These are phyloP conservation scores for Claviceps digitariae DNA, from an alignment of 2,329 filamentous ascomycete genomes.

Conservation along the genomic window DNA sequence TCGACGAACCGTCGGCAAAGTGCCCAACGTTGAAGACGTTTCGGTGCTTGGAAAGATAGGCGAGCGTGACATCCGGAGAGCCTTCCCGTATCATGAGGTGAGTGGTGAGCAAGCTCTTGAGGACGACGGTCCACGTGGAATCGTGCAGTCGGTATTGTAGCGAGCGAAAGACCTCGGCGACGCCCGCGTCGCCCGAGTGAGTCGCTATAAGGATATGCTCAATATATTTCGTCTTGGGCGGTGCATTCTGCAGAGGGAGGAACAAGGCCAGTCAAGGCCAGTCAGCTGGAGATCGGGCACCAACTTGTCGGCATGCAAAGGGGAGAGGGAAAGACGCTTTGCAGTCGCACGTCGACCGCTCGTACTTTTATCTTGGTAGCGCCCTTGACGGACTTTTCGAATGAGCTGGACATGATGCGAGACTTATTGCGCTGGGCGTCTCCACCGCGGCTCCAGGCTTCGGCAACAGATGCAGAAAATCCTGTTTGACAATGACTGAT, in stretches of 20 bases:
- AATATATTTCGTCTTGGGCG: slow-evolving; percentile 98
- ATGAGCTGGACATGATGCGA: slow-evolving; percentile 61
- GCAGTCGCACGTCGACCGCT: background rate
- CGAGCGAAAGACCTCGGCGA: slow-evolving; percentile 89
- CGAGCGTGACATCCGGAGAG: slow-evolving; percentile 73
- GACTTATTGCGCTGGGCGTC: slow-evolving; percentile 4
- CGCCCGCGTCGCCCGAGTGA: slow-evolving; percentile 84
- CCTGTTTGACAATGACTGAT: slow-evolving; percentile 1
- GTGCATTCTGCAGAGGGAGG: slow-evolving; percentile 59
- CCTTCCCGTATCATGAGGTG: slow-evolving; percentile 98
- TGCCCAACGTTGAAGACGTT: slow-evolving; percentile 76
- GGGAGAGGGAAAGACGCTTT: background rate
- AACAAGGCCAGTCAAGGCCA: background rate
- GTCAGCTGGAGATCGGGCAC: background rate
- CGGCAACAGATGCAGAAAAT: background rate
- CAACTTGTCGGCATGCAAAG: background rate
- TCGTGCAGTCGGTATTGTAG: slow-evolving; percentile 81
- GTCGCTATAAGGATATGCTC: slow-evolving; percentile 95
- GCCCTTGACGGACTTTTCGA: slow-evolving; percentile 98
- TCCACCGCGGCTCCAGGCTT: background rate
- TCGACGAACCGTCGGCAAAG: slow-evolving; percentile 79
- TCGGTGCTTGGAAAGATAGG: slow-evolving; percentile 70
- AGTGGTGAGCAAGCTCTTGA: slow-evolving; percentile 91
- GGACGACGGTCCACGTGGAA: slow-evolving; percentile 98
- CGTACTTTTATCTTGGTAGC: slow-evolving; percentile 90